phyloP scores from a whole-genome alignment of 306 rosid species.

The Citrullus mucosospermus region DNA sequence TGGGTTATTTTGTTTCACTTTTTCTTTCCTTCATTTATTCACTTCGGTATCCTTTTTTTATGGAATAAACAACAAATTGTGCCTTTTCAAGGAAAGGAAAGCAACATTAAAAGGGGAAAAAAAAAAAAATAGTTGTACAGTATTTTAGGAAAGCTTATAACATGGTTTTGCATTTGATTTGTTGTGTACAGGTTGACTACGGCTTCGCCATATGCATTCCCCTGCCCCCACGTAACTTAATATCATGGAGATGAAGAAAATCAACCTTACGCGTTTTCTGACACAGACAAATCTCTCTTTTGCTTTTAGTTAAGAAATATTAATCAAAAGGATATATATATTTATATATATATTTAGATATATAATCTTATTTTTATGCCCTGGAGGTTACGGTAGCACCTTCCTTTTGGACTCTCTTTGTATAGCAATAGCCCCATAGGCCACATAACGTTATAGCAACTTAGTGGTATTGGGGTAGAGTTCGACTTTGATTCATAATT shows the following conservation, averaged over 20 bases:
- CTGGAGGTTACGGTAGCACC: neutral
- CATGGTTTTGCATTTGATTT: neutral
- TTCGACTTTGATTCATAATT: neutral
- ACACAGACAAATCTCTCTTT: neutral
- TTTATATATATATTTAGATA: neutral
- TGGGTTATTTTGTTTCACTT: neutral
- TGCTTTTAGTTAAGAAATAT: neutral
- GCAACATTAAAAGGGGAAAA: neutral
- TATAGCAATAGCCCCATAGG: neutral
- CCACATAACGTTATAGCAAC: neutral
- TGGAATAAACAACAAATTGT: neutral
- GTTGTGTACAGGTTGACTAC: neutral
- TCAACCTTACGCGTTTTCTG: neutral
- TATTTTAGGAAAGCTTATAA: neutral
- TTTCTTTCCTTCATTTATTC: neutral
- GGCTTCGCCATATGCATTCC: neutral
- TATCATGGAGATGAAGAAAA: neutral
- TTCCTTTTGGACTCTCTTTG: neutral
- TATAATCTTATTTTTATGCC: neutral
- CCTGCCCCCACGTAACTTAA: neutral
- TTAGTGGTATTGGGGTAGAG: neutral
- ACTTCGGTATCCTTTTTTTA: too few relatives aligned
- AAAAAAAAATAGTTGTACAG: neutral
- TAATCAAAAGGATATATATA: neutral
- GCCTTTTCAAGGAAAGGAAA: neutral